Evolutionary conservation across 768 basidiomycete species (phyloP).

Genomic region (Epithele typhae): DNA sequence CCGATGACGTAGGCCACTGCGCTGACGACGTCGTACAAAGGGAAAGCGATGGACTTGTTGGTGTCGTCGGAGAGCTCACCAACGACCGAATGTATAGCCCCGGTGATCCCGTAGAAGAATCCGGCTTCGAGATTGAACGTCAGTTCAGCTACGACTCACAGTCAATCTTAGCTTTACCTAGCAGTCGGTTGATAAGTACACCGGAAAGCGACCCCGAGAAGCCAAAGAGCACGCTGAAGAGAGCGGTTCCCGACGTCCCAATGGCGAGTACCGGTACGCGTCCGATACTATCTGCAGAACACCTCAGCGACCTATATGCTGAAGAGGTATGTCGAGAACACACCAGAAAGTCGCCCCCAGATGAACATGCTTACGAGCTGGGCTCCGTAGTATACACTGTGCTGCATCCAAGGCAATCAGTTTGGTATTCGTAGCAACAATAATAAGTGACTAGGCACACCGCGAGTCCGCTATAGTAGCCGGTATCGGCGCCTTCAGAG

Average conservation of each 20-base stretch:
- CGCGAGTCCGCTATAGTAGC: slow-evolving; percentile 66
- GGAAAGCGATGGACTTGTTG: slow-evolving; percentile 56
- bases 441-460: slow-evolving; percentile 31
- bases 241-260: slow-evolving; percentile 44
- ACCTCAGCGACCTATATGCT: too few species aligned
- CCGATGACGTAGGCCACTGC: slow-evolving; percentile 56
- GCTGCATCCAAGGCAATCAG: slow-evolving; percentile 33
- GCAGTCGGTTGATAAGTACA: slow-evolving; percentile 43
- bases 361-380: slow-evolving; percentile 56
- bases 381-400: slow-evolving; percentile 52
- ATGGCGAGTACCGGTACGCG: slow-evolving; percentile 57
- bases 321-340: background rate
- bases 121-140: slow-evolving; percentile 13
- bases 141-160: background rate
- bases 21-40: slow-evolving; percentile 55
- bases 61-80: slow-evolving; percentile 51
- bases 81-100: slow-evolving; percentile 38
- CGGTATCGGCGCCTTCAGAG: slow-evolving; percentile 52
- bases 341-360: slow-evolving; percentile 53
- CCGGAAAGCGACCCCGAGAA: slow-evolving; percentile 46
- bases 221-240: slow-evolving; percentile 52
- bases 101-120: slow-evolving; percentile 23
- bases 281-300: slow-evolving; percentile 47
- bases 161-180: slow-evolving; percentile 23
- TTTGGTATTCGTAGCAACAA: too few species aligned